A percentile compares a stretch with the other conserved stretches of the same genome.
phyloP scores from a whole-genome alignment of 2,329 filamentous ascomycete genomes.

The Monosporascus sp. region DNA sequence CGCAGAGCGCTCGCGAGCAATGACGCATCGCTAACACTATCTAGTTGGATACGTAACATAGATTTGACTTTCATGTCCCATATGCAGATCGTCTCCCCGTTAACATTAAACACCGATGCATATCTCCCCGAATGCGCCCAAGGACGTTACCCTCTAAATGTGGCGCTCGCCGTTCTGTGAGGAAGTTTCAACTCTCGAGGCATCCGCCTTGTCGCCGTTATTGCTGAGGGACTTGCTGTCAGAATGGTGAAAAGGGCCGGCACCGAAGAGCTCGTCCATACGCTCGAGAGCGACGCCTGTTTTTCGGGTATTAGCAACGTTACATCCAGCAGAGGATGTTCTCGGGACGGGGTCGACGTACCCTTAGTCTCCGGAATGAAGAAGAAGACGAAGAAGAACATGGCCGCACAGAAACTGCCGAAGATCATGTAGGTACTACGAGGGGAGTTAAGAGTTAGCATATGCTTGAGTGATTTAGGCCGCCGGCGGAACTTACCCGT shows the following conservation, averaged over 20 bases:
- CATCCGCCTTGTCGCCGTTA: constrained; percentile 12
- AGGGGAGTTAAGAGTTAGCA: constrained; percentile 4
- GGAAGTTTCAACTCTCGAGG: constrained; percentile 15
- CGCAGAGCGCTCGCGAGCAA: too few species aligned
- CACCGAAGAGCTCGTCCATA: constrained; percentile 55
- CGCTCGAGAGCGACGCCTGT: constrained; percentile 55
- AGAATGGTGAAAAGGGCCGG: constrained; percentile 25
- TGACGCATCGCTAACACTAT: too few species aligned
- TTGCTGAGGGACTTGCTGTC: constrained; percentile 8
- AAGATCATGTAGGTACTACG: constrained; percentile 55
- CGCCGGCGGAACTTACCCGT: constrained; percentile 28
- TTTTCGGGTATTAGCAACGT: constrained; percentile 23
- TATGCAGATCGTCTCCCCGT: too few species aligned
- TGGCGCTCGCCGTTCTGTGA: neutral
- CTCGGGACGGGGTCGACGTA: constrained; percentile 6
- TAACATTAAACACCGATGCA: neutral
- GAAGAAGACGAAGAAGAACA: constrained; percentile 59
- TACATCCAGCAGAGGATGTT: neutral
- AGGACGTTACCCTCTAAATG: neutral
- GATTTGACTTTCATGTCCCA: too few species aligned
- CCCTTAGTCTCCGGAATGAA: constrained; percentile 40
- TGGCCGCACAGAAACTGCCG: constrained; percentile 55
- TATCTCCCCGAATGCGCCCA: neutral
- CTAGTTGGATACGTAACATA: too few species aligned
- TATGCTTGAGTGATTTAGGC: neutral